Base-by-base conservation (phyloP, 805 yeast genomes). In the Candida easanensis region DNA sequence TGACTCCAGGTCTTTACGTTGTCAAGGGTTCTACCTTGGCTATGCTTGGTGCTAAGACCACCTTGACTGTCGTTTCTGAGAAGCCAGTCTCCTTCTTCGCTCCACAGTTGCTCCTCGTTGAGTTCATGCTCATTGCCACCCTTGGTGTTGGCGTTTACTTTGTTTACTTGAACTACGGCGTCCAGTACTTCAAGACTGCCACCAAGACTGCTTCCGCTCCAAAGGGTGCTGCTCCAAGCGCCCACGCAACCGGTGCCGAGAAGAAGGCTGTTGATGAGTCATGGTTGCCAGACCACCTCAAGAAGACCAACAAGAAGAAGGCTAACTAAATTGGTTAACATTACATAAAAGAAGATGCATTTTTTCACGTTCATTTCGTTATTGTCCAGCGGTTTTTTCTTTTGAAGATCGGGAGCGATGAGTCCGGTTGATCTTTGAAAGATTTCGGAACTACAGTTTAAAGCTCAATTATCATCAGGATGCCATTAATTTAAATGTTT, bases 71-170 rank as follows among this genome's bases (percentile, higher is more conserved):
- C 18, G 76, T 89, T 44, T 63, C 63, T 10, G 96, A 88, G 54
- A 76, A 74, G 28, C 74, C 82, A 44, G 68, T 89, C 53, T 82
- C 95, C 0, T 50, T 82, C 41, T 80, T 83, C 65, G 78, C 85
- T 60, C 93, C 90, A 13, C 80, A 82, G 63, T 75, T 88, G 57
- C 58, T 88, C 45, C 61, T 84, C 27, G 74, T 84, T 51, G 84
- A 80, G 59, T 39, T 78, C 14, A 52, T 85, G 20, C 64, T 87
- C 44, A 52, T 69, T 3, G 73, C 65, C 18, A 61, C 81, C 16
- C 41, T 81, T 22, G 80, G 68, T 39, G 75, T 67, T 33, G 53
- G 74, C 36, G 80, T 69, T 34, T 84, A 80, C 62, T 60, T 68
- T 48, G 60, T 63, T 27, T 74, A 74, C 63, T 58, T 56, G 33